Base-by-base conservation (phyloP, 257 asterid genomes). In the Penstemon newberryi region DNA sequence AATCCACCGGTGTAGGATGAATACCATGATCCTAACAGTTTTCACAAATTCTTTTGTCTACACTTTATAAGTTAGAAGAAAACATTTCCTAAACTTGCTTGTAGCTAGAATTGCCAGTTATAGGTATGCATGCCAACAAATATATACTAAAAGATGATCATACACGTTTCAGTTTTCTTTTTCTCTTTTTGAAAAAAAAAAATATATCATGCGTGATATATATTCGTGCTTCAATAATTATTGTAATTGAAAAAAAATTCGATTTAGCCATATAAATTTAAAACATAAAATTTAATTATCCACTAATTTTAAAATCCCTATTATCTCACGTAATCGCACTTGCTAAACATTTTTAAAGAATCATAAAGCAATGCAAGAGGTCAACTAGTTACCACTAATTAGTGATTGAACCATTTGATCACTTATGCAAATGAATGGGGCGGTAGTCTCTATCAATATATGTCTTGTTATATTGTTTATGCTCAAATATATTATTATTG, bases 351-450 rank as follows among this genome's bases (percentile, higher is more conserved):
- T 46, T 6, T 8, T 54, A 53, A 54, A 73, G 37, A 25, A 36
- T 47, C 18, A 2, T 51, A 68, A 63, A 68, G 53, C 38, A 56
- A 4, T 70, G 19, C 18, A 60, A 47, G 44, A 65, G 45, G 81
- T 76, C 81, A 71, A 71, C 77, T 60, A 66, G 53, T 15, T 63
- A 71, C 63, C 77, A 76, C 77, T 71, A 71, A 53, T 60, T 10
- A 4, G 7, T 42, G 67, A 63, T 55, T 52, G 39, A 65, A 7
- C 71, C 13, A 37, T 39, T 25, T 37, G 56, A 64, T 56, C 4
- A 44, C 8, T 4, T 65, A 40, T 49, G 38, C 25, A 60, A 5
- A 71, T 66, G 42, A 76, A 71, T 71, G 81, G 77, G 81, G 77
- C 81, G 81, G 80, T 66, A 76, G 63, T 18, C 56, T 12, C 52